Base-by-base conservation (phyloP, 352 stramenopile species). In the Pilasporangium apinafurcum region DNA sequence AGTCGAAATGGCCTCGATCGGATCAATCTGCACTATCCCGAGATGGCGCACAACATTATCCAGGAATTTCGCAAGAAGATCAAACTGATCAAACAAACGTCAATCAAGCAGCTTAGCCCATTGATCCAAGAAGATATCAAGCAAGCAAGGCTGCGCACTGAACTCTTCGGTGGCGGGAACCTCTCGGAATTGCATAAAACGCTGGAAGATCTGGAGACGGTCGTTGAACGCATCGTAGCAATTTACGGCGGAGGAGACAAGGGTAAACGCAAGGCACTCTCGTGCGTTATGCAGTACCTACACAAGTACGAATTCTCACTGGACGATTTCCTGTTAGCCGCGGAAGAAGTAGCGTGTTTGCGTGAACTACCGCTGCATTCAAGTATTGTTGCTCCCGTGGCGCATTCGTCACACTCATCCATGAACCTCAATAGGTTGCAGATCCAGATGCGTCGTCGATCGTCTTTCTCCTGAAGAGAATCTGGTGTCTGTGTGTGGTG, bases 281-380 rank as follows among this genome's bases (percentile, higher is more conserved):
- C 62, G 4, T 84, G 75, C 33, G 70, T 91, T 16, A 80, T 92
- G 50, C 74, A 86, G 60, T 65, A 88, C 34, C 38, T 92, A 40
- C 73, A 75, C 51, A 92, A 89, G 50, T 92, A 80, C 51, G 71
- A 92, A 45, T 92, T 92, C 46, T 88, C 76, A 25, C 58, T 86
- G 21, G 70, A 86, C 44, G 76, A 88, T 37, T 86, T 83, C 26
- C 38, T 88, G 12, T 41, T 69, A 5, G 70, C 71, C 1, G 73
- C 76, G 9, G 76, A 86, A 38, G 76, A 85, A 27, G 56, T 80
- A 14, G 64, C 62, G 8, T 31, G 31, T 16, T 51, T 63, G 7
- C 25, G 28, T 7, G 48, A 65, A 14, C n/a, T n/a, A 17, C 18
- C 32, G 13, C 5, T 21, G 1, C n/a, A n/a, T n/a, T n/a, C n/a